Evolutionary conservation across 148 eudicot genomes (phyloP).

Genomic region (Vaccinium myrtillus): DNA sequence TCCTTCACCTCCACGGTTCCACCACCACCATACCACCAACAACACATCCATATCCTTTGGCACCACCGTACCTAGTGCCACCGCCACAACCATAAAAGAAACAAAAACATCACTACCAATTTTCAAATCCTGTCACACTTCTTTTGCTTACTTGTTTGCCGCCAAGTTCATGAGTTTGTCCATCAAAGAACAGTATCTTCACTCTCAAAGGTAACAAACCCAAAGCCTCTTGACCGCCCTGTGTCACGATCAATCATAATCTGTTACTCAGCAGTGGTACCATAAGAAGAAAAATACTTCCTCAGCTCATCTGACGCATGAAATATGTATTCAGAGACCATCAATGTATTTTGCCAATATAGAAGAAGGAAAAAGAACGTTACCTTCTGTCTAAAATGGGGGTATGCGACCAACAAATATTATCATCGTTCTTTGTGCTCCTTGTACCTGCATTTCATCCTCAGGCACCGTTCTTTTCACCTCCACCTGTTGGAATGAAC

Average conservation of each 20-base stretch:
- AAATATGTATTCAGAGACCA: constrained; percentile 1
- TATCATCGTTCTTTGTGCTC: constrained; percentile 39
- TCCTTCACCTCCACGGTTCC: no score
- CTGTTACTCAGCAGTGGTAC: constrained; percentile 47
- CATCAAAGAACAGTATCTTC: constrained; percentile 53
- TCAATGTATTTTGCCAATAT: background rate
- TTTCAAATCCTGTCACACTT: background rate
- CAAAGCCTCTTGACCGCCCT: constrained; percentile 60
- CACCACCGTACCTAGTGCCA: constrained; percentile 19
- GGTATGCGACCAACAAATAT: constrained; percentile 58
- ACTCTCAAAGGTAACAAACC: constrained; percentile 53
- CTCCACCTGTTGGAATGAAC: constrained; percentile 42
- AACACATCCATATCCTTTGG: constrained; percentile 27
- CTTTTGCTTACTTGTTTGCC: constrained; percentile 50
- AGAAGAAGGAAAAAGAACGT: background rate
- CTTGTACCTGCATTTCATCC: constrained; percentile 45
- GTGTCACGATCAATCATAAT: constrained; percentile 57
- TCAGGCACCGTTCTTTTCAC: constrained; percentile 64
- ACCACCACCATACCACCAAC: constrained; percentile 12
- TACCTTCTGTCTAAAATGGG: constrained; percentile 46
- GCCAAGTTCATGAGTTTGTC: constrained; percentile 52
- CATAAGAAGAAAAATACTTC: constrained; percentile 56
- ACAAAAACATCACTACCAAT: background rate
- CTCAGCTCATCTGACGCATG: constrained; percentile 42
- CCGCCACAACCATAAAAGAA: constrained; percentile 25